phyloP scores from a whole-genome alignment of 768 basidiomycete genomes.

The Psilocybe sp. region DNA sequence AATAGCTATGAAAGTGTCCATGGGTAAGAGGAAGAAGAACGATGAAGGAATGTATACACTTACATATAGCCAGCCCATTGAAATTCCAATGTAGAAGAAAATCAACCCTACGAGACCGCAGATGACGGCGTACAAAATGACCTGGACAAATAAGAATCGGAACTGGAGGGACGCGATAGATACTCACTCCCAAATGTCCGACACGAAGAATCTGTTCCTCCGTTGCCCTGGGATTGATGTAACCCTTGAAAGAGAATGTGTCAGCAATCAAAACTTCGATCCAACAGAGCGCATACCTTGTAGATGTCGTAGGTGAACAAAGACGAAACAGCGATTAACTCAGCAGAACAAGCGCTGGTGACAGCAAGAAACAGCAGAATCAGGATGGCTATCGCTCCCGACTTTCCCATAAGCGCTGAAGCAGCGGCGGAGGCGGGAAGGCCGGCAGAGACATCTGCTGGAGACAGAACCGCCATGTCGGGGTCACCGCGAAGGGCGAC shows the following conservation, averaged over 20 bases:
- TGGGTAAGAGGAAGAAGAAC: slow-evolving; percentile 25
- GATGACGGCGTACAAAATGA: too few species aligned
- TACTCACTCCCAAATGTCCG: too few species aligned
- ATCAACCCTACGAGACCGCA: too few species aligned
- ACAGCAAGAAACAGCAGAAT: slow-evolving; percentile 34
- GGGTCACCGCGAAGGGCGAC: slow-evolving; percentile 22
- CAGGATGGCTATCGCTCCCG: slow-evolving; percentile 33
- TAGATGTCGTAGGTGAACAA: slow-evolving; percentile 32
- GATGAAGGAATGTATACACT: slow-evolving; percentile 10
- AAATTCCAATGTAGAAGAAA: too few species aligned
- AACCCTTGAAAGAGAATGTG: slow-evolving; percentile 7
- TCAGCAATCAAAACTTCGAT: too few species aligned
- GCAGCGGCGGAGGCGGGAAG: slow-evolving; percentile 32
- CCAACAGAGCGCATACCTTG: background rate
- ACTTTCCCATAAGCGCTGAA: slow-evolving; percentile 29
- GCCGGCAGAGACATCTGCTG: slow-evolving; percentile 28
- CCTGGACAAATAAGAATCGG: too few species aligned
- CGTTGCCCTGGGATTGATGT: slow-evolving; percentile 14
- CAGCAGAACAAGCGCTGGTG: slow-evolving; percentile 23
- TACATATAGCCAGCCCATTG: background rate
- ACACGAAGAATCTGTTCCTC: slow-evolving; percentile 1
- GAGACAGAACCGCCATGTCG: slow-evolving; percentile 23
- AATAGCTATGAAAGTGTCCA: slow-evolving; percentile 21
- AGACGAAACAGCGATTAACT: slow-evolving; percentile 34
- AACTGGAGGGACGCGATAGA: too few species aligned